phyloP scores from a whole-genome alignment of 805 yeast genomes.

The Saturnispora kantuleensis region DNA sequence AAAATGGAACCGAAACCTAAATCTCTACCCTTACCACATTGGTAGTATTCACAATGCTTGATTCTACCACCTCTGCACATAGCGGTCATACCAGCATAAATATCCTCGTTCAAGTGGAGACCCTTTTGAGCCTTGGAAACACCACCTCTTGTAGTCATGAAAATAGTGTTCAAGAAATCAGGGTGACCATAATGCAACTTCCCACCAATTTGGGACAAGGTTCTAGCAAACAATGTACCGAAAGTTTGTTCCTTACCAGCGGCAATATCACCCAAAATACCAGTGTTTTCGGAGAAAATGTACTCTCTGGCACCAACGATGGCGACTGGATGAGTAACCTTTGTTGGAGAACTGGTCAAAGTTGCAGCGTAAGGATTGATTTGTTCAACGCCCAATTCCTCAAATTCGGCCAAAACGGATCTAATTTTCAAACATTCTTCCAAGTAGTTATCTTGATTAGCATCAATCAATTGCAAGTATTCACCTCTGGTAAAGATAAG shows the following conservation, averaged over 20 bases:
- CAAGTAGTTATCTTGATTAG: constrained; percentile 77
- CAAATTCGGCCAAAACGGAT: constrained; percentile 75
- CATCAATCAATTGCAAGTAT: constrained; percentile 75
- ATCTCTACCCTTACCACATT: constrained; percentile 89
- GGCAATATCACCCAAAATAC: constrained; percentile 80
- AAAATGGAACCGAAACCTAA: constrained; percentile 78
- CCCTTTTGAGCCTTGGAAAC: constrained; percentile 83
- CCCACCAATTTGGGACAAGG: constrained; percentile 77
- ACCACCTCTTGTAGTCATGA: constrained; percentile 83
- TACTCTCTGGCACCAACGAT: constrained; percentile 83
- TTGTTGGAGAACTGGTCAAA: constrained; percentile 45
- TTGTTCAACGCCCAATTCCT: constrained; percentile 65
- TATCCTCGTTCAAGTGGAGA: constrained; percentile 77
- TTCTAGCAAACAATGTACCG: constrained; percentile 78
- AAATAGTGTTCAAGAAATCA: constrained; percentile 66
- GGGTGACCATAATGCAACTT: constrained; percentile 86
- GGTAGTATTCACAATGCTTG: constrained; percentile 79
- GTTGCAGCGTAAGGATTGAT: constrained; percentile 75
- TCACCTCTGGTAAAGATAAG: constrained; percentile 76
- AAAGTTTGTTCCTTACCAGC: constrained; percentile 88
- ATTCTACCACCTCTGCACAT: constrained; percentile 78
- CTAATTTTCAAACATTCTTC: constrained; percentile 81
- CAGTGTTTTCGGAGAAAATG: constrained; percentile 78
- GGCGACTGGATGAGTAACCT: constrained; percentile 58
- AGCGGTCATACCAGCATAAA: constrained; percentile 83